A percentile compares a stretch with the other conserved stretches of the same genome.
Evolutionary conservation across 176 grass and related monocot genomes (phyloP).

Genomic region (Oryza rufipogon): DNA sequence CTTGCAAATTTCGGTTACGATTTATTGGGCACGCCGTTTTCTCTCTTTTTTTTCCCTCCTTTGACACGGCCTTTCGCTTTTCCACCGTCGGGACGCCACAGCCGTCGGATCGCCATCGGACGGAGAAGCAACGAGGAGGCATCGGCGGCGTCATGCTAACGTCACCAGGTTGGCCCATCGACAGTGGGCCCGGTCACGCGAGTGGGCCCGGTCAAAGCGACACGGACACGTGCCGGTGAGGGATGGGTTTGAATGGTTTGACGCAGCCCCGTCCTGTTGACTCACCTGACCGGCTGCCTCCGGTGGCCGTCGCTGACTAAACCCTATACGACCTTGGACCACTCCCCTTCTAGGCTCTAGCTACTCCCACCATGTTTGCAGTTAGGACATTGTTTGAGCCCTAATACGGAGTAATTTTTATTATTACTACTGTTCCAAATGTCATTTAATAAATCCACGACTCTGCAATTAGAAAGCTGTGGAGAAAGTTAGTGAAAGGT

Average conservation of each 20-base stretch:
- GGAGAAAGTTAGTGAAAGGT: not conserved
- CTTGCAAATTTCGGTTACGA: not conserved
- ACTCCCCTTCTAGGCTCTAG: not conserved
- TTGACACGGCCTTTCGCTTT: not conserved
- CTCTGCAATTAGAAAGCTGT: not conserved
- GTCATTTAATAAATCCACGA: not conserved
- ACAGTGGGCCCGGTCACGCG: not conserved
- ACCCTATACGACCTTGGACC: constrained; percentile 27
- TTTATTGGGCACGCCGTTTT: constrained; percentile 4
- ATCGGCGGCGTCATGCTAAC: constrained; percentile 36
- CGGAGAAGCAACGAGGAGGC: not conserved
- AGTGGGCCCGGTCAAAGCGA: constrained; percentile 20
- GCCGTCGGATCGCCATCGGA: constrained; percentile 32
- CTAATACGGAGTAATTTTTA: not conserved
- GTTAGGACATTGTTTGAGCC: not conserved
- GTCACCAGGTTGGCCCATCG: not conserved
- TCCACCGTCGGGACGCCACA: not conserved
- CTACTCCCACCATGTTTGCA: not conserved
- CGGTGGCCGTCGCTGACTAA: constrained; percentile 62
- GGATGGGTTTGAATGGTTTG: constrained; percentile 33
- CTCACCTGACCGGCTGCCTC: constrained; percentile 46
- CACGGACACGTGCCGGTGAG: constrained; percentile 51
- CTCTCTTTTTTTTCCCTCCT: not conserved
- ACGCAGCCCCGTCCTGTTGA: constrained; percentile 34
- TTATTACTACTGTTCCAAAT: constrained; percentile 19